Conservation (phyloP, 495 filamentous ascomycete species). For the Penicillium macrosclerotiorum region DNA sequence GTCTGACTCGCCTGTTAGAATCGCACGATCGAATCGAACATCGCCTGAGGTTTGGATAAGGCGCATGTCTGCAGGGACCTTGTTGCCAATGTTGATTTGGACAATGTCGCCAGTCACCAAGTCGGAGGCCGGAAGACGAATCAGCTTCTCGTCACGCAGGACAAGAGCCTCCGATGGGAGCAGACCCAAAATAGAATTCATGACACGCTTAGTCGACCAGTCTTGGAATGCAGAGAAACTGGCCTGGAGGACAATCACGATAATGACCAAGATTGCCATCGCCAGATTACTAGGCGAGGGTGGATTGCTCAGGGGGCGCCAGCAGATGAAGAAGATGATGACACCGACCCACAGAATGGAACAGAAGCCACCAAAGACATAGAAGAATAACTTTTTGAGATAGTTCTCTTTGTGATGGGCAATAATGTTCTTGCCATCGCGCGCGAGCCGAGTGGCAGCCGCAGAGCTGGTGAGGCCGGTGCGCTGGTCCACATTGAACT, state of each 20-base stretch:
- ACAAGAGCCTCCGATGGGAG: constrained; percentile 63
- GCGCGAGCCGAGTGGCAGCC: constrained; percentile 43
- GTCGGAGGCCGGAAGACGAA: constrained; percentile 50
- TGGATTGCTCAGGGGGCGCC: constrained; percentile 71
- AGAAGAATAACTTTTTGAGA: constrained; percentile 56
- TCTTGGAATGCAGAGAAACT: constrained; percentile 68
- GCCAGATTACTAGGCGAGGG: constrained; percentile 65
- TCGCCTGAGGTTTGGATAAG: constrained; percentile 63
- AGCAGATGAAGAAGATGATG: constrained; percentile 69
- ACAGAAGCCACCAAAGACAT: constrained; percentile 76
- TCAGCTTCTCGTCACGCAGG: constrained; percentile 54
- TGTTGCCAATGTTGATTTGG: constrained; percentile 64
- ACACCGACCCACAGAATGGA: constrained; percentile 63
- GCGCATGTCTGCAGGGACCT: constrained; percentile 69
- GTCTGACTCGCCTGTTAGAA: constrained; percentile 68
- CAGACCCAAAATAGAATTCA: constrained; percentile 65
- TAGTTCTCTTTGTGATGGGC: constrained; percentile 57
- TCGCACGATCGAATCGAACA: constrained; percentile 68
- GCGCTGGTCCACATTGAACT: constrained; percentile 32
- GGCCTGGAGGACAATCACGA: constrained; percentile 69
- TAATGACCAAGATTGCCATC: constrained; percentile 63
- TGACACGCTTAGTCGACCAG: constrained; percentile 61
- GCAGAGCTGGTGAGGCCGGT: constrained; percentile 27
- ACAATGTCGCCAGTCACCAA: constrained; percentile 70
- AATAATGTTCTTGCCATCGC: constrained; percentile 61